A percentile compares a stretch with the other conserved stretches of the same genome.
Conservation (phyloP, 371 early-diverging fungal species). For the Mucor saturninus region DNA sequence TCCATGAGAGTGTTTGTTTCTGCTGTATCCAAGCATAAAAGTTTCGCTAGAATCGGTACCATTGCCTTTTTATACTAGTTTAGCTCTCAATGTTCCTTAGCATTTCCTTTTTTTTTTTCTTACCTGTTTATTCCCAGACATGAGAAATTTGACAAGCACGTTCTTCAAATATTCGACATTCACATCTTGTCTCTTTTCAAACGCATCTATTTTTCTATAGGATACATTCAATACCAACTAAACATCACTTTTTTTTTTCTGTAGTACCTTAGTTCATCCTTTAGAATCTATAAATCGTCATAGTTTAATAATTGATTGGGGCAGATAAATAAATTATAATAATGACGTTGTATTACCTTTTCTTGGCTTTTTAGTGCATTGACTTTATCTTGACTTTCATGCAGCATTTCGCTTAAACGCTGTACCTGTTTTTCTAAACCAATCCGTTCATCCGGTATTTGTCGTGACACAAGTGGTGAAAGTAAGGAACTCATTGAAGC, state of each 20-base stretch:
- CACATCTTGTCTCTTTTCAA: slow-evolving; percentile 66
- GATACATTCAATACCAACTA: not conserved
- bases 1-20: slow-evolving; percentile 42
- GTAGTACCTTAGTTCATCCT: slow-evolving; percentile 51
- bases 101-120: not conserved
- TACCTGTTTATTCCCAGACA: slow-evolving; percentile 61
- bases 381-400: slow-evolving; percentile 65
- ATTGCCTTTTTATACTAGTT: slow-evolving; percentile 30
- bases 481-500: slow-evolving; percentile 49
- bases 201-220: slow-evolving; percentile 59
- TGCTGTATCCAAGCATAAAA: slow-evolving; percentile 44
- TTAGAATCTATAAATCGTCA: slow-evolving; percentile 32
- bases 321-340: not conserved
- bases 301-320: not conserved
- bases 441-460: slow-evolving; percentile 22
- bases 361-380: slow-evolving; percentile 60
- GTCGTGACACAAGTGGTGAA: slow-evolving; percentile 33
- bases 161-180: slow-evolving; percentile 70
- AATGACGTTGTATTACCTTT: slow-evolving; percentile 40
- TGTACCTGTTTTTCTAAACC: slow-evolving; percentile 51
- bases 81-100: not conserved
- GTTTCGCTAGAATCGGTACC: slow-evolving; percentile 51
- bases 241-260: not conserved
- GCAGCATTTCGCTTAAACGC: slow-evolving; percentile 58
- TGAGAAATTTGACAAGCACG: slow-evolving; percentile 64